Evolutionary conservation across 2,329 filamentous ascomycete genomes (phyloP).

Genomic region (Clathrospora elynae): DNA sequence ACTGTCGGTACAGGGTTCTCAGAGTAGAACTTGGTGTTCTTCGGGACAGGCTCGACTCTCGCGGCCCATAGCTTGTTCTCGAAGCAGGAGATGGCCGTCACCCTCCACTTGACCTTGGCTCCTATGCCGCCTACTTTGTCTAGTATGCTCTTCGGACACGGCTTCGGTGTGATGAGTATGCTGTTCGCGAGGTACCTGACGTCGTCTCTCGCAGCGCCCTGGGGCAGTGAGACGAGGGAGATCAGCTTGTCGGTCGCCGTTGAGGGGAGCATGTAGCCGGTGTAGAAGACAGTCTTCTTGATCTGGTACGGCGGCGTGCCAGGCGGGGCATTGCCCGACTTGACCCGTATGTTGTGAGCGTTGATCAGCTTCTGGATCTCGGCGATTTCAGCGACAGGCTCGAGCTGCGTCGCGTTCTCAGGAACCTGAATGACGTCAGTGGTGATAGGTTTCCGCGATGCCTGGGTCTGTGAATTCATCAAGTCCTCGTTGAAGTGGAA

Average conservation of each 20-base stretch:
- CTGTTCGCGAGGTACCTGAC: conserved; percentile 84
- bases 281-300: conserved; percentile 88
- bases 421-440: conserved; percentile 86
- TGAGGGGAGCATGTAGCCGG: conserved; percentile 81
- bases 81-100: conserved; percentile 73
- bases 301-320: conserved; percentile 66
- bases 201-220: conserved; percentile 68
- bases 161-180: conserved; percentile 84
- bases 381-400: conserved; percentile 78
- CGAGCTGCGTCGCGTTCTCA: conserved; percentile 73
- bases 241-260: conserved; percentile 74
- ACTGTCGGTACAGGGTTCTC: conserved; percentile 80
- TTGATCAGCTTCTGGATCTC: conserved; percentile 91
- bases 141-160: conserved; percentile 72
- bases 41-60: conserved; percentile 72
- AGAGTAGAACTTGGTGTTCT: conserved; percentile 69
- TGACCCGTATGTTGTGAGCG: conserved; percentile 72
- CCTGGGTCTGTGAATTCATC: conserved; percentile 49
- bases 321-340: conserved; percentile 52
- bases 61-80: conserved; percentile 90
- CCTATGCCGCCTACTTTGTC: conserved; percentile 87
- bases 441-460: conserved; percentile 67
- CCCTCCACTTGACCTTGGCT: conserved; percentile 80
- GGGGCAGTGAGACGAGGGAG: conserved; percentile 68
- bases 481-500: conserved; percentile 71